A percentile compares a stretch with the other conserved stretches of the same genome.
Conservation (phyloP, 2,329 filamentous ascomycete species). For the Diplodia corticola region DNA sequence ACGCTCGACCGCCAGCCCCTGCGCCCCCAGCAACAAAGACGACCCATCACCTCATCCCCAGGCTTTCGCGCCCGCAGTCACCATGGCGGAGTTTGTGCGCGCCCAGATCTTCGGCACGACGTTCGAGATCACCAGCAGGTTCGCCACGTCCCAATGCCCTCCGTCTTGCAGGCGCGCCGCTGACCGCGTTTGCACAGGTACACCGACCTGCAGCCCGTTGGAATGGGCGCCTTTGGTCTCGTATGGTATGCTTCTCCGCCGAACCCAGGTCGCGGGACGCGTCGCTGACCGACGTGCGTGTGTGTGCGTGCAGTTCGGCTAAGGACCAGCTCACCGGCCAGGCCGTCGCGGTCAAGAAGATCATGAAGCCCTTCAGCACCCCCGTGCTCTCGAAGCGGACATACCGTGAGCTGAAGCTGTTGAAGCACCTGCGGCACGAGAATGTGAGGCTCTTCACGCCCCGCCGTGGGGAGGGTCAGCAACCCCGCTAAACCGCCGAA, state of each 20-base stretch:
- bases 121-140: slow-evolving; percentile 99
- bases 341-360: slow-evolving; percentile 99
- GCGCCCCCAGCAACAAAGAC: slow-evolving; percentile 12
- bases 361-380: slow-evolving; percentile 99
- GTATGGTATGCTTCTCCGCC: slow-evolving; percentile 69
- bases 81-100: slow-evolving; percentile 98
- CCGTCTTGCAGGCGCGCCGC: slow-evolving; percentile 27
- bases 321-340: slow-evolving; percentile 97
- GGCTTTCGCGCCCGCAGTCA: slow-evolving; percentile 39
- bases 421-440: slow-evolving; percentile 96
- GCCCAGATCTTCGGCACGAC: slow-evolving; percentile 99
- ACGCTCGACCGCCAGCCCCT: neutral
- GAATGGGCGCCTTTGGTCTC: slow-evolving; percentile 97
- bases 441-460: slow-evolving; percentile 63
- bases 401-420: slow-evolving; percentile 93
- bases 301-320: slow-evolving; percentile 64
- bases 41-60: neutral
- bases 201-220: slow-evolving; percentile 95
- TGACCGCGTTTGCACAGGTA: slow-evolving; percentile 61
- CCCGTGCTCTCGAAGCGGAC: slow-evolving; percentile 96
- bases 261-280: slow-evolving; percentile 13
- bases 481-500: slow-evolving; percentile 6
- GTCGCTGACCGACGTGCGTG: slow-evolving; percentile 18
- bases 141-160: slow-evolving; percentile 35
- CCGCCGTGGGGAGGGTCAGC: slow-evolving; percentile 9